Base-by-base conservation (phyloP, 495 filamentous ascomycete genomes). In the Neurospora sp. region DNA sequence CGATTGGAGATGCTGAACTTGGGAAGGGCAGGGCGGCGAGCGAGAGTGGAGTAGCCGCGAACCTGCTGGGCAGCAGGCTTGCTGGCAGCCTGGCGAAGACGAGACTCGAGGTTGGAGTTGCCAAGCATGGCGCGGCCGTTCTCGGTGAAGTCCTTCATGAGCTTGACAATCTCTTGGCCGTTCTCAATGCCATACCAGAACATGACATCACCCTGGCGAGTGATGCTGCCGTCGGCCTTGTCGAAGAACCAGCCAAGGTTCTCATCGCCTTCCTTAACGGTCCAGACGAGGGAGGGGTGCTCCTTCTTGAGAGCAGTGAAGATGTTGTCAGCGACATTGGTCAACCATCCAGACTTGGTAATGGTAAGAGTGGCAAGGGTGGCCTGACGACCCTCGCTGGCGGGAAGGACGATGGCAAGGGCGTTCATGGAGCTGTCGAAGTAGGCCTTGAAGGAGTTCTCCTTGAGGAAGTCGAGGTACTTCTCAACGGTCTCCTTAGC, bases 241-340 rank as follows among this genome's bases (percentile, higher is more conserved):
- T 97, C 95, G 75, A 96, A 97, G 85, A 98, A 98, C 96, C 96
- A 99, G 38, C 92, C 94, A 77, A 99, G 86, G 81, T 98, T 98
- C 87, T 98, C 96, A 75, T 99, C 96, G 74, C 96, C 93, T 76
- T 94, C 91, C 84, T 93, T 94, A 53, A 98, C 96, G n/a, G 94
- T 97, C 95, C 96, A 99, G 41, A 94, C 90, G 71, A 98, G 88
- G 83, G 91, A 94, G 74, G 93, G 89, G 80, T 93, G 92, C 77
- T 98, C 94, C 82, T 95, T 96, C 85, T 94, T 93, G 78, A 99
- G 91, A 71, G 91, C 89, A 69, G 92, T 90, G 81, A 99, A 97
- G 69, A 98, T 92, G 80, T 99, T 99, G 81, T 99, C 96, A n/a
- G 95, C 93, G 39, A 98, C 90, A 78, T 98, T 98, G 27, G 91